These are phyloP conservation scores for Keithomyces neogunnii DNA, from an alignment of 2,329 filamentous ascomycete species.

Conservation along the genomic window DNA sequence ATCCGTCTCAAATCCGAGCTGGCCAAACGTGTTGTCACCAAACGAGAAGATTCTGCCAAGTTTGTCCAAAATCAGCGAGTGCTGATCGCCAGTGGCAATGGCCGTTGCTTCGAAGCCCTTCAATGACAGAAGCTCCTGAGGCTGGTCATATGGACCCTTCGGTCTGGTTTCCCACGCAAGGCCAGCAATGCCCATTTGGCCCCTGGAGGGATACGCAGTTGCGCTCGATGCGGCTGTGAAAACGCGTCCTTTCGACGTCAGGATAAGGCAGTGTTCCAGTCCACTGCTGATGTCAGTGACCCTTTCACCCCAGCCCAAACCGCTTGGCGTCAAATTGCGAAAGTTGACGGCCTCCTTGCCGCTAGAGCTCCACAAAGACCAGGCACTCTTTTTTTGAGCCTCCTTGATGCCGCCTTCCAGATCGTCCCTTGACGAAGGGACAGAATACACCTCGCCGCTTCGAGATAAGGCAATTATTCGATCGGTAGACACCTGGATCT, in stretches of 20 bases:
- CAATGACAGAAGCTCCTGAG: conserved; percentile 68
- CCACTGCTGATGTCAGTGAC: conserved; percentile 69
- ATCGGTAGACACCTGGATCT: conserved; percentile 70
- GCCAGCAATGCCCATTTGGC: conserved; percentile 81
- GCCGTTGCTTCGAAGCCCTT: conserved; percentile 62
- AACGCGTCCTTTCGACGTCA: conserved; percentile 77
- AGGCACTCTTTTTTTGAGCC: conserved; percentile 47
- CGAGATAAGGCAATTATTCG: conserved; percentile 72
- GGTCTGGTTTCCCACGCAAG: conserved; percentile 74
- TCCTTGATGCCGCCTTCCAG: conserved; percentile 56
- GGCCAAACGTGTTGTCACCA: conserved; percentile 86
- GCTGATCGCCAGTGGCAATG: conserved; percentile 78
- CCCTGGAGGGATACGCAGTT: conserved; percentile 68
- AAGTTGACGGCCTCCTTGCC: conserved; percentile 50
- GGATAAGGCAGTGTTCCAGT: conserved; percentile 75
- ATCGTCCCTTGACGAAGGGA: conserved; percentile 68
- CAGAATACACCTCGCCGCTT: conserved; percentile 72
- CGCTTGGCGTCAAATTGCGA: conserved; percentile 58
- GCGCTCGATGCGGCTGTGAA: conserved; percentile 82
- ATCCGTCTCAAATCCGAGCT: conserved; percentile 73
- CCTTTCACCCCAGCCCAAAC: conserved; percentile 60
- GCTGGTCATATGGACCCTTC: conserved; percentile 67
- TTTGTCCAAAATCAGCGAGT: conserved; percentile 71
- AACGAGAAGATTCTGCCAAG: conserved; percentile 76
- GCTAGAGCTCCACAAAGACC: conserved; percentile 60